These are phyloP conservation scores for Gaeumannomyces sp. DNA, from an alignment of 2,329 filamentous ascomycete species.

Conservation along the genomic window DNA sequence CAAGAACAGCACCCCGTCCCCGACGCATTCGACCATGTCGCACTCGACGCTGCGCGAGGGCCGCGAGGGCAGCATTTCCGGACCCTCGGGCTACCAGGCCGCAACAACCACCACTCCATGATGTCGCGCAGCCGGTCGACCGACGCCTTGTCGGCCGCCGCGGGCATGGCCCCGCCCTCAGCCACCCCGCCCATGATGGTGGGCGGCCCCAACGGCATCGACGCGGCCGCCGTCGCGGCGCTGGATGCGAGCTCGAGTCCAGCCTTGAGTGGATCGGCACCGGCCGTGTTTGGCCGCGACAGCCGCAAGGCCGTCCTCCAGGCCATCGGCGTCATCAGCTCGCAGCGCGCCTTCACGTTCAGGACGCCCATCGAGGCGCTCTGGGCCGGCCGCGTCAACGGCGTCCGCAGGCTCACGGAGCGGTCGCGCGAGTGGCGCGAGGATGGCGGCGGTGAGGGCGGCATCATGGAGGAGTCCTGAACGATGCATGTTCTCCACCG, in stretches of 20 bases:
- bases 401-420: slow-evolving; percentile 75
- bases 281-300: slow-evolving; percentile 88
- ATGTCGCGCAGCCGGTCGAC: slow-evolving; percentile 47
- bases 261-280: slow-evolving; percentile 94
- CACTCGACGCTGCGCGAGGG: slow-evolving; percentile 21
- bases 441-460: slow-evolving; percentile 66
- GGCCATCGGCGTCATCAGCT: slow-evolving; percentile 93
- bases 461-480: slow-evolving; percentile 55
- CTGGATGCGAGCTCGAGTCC: slow-evolving; percentile 84
- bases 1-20: slow-evolving; percentile 50
- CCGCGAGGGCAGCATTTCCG: neutral
- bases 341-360: slow-evolving; percentile 89
- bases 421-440: slow-evolving; percentile 89
- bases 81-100: neutral
- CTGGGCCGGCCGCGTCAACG: slow-evolving; percentile 77
- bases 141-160: slow-evolving; percentile 38
- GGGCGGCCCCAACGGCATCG: slow-evolving; percentile 60
- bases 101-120: slow-evolving; percentile 16
- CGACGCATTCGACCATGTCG: slow-evolving; percentile 42
- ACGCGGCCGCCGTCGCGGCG: slow-evolving; percentile 72
- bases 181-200: neutral
- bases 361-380: slow-evolving; percentile 81
- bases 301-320: slow-evolving; percentile 93
- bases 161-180: slow-evolving; percentile 13
- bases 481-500: neutral